Evolutionary conservation across 208 protist genomes (phyloP).

Genomic region (Spongospora subterranea): DNA sequence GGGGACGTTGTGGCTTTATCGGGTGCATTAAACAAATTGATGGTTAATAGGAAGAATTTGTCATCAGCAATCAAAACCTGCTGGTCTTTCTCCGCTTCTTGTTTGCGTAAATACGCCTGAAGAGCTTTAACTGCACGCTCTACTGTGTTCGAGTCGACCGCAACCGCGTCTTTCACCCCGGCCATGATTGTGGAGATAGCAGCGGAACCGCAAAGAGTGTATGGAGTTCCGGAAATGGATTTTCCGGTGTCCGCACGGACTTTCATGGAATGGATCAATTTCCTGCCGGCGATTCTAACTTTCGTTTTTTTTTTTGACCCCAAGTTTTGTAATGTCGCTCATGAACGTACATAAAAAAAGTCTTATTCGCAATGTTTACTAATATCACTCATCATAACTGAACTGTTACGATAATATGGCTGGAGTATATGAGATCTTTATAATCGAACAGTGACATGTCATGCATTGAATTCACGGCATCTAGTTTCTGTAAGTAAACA

Average conservation of each 20-base stretch:
- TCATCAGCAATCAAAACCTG: conserved; percentile 27
- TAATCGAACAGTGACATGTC: no score
- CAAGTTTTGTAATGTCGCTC: not conserved
- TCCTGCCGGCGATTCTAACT: not conserved
- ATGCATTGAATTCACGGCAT: no score
- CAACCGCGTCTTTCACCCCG: not conserved
- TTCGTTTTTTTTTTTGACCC: not conserved
- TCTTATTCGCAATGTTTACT: no score
- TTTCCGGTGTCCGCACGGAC: not conserved
- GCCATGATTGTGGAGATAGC: not conserved
- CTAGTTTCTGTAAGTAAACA: no score
- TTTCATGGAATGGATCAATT: not conserved
- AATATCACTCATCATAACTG: no score
- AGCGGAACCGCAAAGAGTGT: not conserved
- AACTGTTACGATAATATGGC: no score
- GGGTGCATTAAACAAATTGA: conserved; percentile 9
- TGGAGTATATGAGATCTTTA: no score
- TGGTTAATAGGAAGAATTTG: not conserved
- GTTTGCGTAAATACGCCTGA: conserved; percentile 29
- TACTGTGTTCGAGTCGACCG: not conserved
- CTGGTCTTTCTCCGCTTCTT: not conserved
- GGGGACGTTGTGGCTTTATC: not conserved
- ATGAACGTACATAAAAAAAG: no score
- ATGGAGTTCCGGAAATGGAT: not conserved
- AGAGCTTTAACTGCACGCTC: conserved; percentile 53